phyloP scores from a whole-genome alignment of 768 basidiomycete species.

The Kwoniella sp. region DNA sequence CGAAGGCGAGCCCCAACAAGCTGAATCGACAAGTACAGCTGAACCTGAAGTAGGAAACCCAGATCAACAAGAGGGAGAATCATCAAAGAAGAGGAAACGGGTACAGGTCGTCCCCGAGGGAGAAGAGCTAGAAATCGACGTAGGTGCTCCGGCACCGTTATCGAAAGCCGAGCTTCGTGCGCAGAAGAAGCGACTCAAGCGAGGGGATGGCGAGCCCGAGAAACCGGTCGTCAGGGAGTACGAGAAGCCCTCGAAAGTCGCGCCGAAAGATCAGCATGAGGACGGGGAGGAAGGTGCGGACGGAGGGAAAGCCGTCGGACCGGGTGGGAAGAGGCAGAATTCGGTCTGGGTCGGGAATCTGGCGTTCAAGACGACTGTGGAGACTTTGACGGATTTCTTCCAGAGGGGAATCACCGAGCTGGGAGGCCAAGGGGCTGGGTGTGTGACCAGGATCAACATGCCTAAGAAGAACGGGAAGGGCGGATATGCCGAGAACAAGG shows the following conservation, averaged over 20 bases:
- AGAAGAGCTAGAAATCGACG: conserved; percentile 49
- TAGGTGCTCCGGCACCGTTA: conserved; percentile 47
- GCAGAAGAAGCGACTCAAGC: conserved; percentile 47
- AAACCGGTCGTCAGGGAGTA: conserved; percentile 32
- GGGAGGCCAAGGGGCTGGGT: conserved; percentile 29
- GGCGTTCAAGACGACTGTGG: conserved; percentile 80
- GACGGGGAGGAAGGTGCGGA: conserved; percentile 21
- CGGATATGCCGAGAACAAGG: conserved; percentile 43
- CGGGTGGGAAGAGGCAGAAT: conserved; percentile 67
- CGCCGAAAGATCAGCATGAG: conserved; percentile 3
- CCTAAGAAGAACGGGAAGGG: conserved; percentile 67
- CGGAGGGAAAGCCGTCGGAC: conserved; percentile 47
- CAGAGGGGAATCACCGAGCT: conserved; percentile 34
- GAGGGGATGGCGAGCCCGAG: conserved; percentile 17
- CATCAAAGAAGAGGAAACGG: conserved; percentile 17
- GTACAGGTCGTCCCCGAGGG: conserved; percentile 24
- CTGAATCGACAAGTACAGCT: neutral
- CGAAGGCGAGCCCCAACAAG: neutral
- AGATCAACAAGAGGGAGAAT: conserved; percentile 21
- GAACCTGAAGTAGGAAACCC: neutral
- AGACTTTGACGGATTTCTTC: conserved; percentile 63
- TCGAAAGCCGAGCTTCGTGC: conserved; percentile 53
- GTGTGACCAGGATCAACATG: conserved; percentile 63
- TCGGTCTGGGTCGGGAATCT: conserved; percentile 97
- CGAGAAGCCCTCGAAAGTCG: conserved; percentile 7